Conservation (phyloP, 768 basidiomycete species). For the Strobilomyces echinocephalus region DNA sequence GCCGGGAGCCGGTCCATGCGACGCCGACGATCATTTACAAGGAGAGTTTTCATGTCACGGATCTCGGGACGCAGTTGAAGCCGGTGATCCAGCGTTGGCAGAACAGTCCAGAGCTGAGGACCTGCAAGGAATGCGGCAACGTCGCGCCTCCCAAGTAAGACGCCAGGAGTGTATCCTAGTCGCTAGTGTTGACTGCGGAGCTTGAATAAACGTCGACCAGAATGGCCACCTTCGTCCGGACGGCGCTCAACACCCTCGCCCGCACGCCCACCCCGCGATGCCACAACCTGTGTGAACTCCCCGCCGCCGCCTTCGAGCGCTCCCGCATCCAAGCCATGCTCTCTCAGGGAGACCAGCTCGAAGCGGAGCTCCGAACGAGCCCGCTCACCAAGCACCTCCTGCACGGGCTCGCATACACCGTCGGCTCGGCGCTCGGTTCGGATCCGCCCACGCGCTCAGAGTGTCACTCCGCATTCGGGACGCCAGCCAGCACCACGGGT, state of each 20-base stretch:
- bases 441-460: slow-evolving; percentile 44
- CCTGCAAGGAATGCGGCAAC: slow-evolving; percentile 66
- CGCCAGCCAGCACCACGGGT: no score
- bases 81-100: slow-evolving; percentile 88
- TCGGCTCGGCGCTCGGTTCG: slow-evolving; percentile 53
- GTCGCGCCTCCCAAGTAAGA: slow-evolving; percentile 54
- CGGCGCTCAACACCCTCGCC: neutral
- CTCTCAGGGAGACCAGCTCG: slow-evolving; percentile 6
- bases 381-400: slow-evolving; percentile 43
- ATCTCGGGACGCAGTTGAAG: slow-evolving; percentile 91
- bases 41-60: slow-evolving; percentile 81
- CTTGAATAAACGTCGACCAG: slow-evolving; percentile 9
- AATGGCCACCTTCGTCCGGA: neutral
- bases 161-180: neutral
- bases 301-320: slow-evolving; percentile 37
- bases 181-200: slow-evolving; percentile 5
- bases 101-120: slow-evolving; percentile 55
- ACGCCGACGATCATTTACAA: slow-evolving; percentile 75
- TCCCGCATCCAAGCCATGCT: slow-evolving; percentile 26
- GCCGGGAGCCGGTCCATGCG: slow-evolving; percentile 55
- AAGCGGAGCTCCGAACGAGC: slow-evolving; percentile 17
- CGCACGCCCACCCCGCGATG: slow-evolving; percentile 35
- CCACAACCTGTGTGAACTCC: slow-evolving; percentile 41
- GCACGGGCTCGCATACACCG: slow-evolving; percentile 53
- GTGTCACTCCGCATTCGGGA: slow-evolving; percentile 53